Conservation (phyloP, 2,329 filamentous ascomycete species). For the Arthrobotrys pseudoclavata region DNA sequence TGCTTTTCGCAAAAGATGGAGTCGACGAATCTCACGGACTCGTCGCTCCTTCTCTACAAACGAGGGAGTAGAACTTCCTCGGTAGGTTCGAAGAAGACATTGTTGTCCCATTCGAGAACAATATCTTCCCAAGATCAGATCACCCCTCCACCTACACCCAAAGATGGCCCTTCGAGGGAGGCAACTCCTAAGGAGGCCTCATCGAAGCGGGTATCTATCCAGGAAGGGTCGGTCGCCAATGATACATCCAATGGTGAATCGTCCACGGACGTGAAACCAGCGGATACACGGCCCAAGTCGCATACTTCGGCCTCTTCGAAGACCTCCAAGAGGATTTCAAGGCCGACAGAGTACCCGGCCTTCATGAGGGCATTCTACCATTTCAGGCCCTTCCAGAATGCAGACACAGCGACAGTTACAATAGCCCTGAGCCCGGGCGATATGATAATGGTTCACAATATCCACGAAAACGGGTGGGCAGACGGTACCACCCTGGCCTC, state of each 20-base stretch:
- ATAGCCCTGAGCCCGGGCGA: constrained; percentile 90
- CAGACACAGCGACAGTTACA: constrained; percentile 84
- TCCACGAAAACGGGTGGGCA: constrained; percentile 98
- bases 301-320: constrained; percentile 43
- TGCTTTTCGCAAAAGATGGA: constrained; percentile 37
- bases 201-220: constrained; percentile 10
- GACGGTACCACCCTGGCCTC: constrained; percentile 91
- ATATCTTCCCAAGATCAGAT: constrained; percentile 58
- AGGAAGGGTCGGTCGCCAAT: neutral
- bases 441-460: constrained; percentile 91
- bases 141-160: constrained; percentile 56
- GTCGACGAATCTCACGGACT: constrained; percentile 28
- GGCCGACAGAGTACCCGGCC: constrained; percentile 61
- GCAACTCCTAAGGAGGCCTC: constrained; percentile 32
- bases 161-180: constrained; percentile 54
- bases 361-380: constrained; percentile 95
- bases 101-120: constrained; percentile 54
- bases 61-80: constrained; percentile 56
- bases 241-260: constrained; percentile 25
- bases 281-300: constrained; percentile 45
- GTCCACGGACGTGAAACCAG: constrained; percentile 6
- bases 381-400: constrained; percentile 81
- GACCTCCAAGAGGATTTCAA: constrained; percentile 37
- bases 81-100: constrained; percentile 56
- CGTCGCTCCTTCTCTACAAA: constrained; percentile 50